These are phyloP conservation scores for Melastoma malabathricum DNA, from an alignment of 345 rosid species.

Conservation along the genomic window DNA sequence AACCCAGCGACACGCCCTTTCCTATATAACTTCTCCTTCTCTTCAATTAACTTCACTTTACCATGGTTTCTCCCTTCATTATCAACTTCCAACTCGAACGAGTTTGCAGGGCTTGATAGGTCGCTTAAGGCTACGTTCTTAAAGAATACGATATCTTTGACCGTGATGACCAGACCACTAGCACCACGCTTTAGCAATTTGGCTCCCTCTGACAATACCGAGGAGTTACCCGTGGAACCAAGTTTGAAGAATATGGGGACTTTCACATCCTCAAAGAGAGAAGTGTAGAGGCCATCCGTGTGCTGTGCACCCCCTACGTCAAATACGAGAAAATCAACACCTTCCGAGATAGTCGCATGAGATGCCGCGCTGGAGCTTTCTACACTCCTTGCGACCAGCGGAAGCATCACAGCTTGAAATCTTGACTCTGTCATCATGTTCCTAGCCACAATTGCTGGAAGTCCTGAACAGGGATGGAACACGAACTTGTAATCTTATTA, in stretches of 20 bases:
- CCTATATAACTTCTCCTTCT: slow-evolving; percentile 14
- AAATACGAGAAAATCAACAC: slow-evolving; percentile 85
- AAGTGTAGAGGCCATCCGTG: slow-evolving; percentile 19
- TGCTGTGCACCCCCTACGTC: slow-evolving; percentile 20
- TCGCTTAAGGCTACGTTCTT: slow-evolving; percentile 33
- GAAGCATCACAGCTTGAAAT: slow-evolving; percentile 59
- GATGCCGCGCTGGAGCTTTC: slow-evolving; percentile 45
- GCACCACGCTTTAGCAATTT: slow-evolving; percentile 38
- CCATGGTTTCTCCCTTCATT: slow-evolving; percentile 13
- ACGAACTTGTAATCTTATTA: not conserved
- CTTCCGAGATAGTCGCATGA: slow-evolving; percentile 70
- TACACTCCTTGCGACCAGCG: slow-evolving; percentile 76
- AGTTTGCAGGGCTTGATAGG: slow-evolving; percentile 20
- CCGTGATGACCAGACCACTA: slow-evolving; percentile 65
- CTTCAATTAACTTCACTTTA: slow-evolving; percentile 12
- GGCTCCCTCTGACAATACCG: slow-evolving; percentile 19
- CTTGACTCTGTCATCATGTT: slow-evolving; percentile 65
- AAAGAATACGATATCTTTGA: slow-evolving; percentile 51
- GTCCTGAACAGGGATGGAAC: slow-evolving; percentile 27
- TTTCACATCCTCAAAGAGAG: slow-evolving; percentile 44
- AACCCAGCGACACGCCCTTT: slow-evolving; percentile 38
- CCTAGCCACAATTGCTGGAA: slow-evolving; percentile 86
- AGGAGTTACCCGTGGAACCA: slow-evolving; percentile 15
- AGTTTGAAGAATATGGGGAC: slow-evolving; percentile 41
- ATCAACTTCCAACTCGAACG: slow-evolving; percentile 13